A percentile compares a stretch with the other conserved stretches of the same genome.
Evolutionary conservation across 2,329 filamentous ascomycete genomes (phyloP).

Genomic region (Decorospora gaudefroyi): DNA sequence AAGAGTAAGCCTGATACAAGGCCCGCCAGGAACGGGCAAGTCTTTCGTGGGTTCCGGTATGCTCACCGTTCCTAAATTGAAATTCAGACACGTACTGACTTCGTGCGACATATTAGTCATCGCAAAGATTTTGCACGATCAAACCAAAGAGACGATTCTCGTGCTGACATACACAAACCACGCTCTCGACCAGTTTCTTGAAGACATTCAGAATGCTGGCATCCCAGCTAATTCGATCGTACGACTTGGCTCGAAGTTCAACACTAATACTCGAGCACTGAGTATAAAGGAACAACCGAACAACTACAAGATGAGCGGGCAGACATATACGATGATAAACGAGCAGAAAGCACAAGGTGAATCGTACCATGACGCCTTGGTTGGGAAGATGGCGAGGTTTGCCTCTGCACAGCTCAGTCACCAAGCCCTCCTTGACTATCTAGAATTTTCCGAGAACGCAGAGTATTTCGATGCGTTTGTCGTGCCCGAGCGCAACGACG

Average conservation of each 20-base stretch:
- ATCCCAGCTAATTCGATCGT: conserved; percentile 59
- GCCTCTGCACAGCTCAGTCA: conserved; percentile 4
- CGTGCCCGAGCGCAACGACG: conserved; percentile 54
- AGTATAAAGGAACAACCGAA: conserved; percentile 52
- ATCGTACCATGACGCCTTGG: conserved; percentile 33
- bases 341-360: conserved; percentile 47
- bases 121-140: conserved; percentile 59
- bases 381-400: conserved; percentile 19
- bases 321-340: conserved; percentile 52
- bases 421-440: conserved; percentile 49
- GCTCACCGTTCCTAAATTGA: too few species aligned
- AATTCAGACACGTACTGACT: too few species aligned
- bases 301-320: conserved; percentile 38
- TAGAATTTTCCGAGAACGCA: conserved; percentile 60
- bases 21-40: conserved; percentile 78
- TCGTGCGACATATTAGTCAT: too few species aligned
- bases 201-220: conserved; percentile 65
- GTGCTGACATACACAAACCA: conserved; percentile 70
- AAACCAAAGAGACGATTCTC: conserved; percentile 59
- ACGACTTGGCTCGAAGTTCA: conserved; percentile 66
- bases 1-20: conserved; percentile 67
- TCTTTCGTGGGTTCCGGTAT: too few species aligned
- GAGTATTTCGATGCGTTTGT: conserved; percentile 62
- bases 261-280: conserved; percentile 54
- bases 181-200: conserved; percentile 56